A percentile compares a stretch with the other conserved stretches of the same genome.
Conservation (phyloP, 805 yeast species). For the Saccharomycopsis fermentans region DNA sequence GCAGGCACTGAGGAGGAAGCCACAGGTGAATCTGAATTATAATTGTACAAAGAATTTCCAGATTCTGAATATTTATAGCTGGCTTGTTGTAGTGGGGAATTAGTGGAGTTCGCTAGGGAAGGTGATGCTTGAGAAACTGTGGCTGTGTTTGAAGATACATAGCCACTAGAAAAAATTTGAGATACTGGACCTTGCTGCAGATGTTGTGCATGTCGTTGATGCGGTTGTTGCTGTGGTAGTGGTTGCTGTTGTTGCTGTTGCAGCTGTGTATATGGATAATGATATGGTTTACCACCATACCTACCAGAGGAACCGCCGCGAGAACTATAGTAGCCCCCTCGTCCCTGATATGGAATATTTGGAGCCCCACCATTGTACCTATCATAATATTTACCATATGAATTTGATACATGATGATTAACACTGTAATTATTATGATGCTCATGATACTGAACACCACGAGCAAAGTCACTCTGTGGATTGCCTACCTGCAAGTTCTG, state of each 20-base stretch:
- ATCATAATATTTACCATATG: neutral
- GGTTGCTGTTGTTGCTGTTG: neutral
- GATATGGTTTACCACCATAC: neutral
- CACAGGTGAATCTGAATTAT: neutral
- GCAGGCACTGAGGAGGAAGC: neutral
- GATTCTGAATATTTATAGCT: neutral
- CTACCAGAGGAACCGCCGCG: neutral
- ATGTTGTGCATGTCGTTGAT: neutral
- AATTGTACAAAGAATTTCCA: neutral
- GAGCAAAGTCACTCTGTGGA: neutral
- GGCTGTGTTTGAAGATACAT: neutral
- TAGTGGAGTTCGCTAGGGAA: neutral
- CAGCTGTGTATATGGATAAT: neutral
- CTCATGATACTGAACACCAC: neutral
- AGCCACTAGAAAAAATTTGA: neutral
- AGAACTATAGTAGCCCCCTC: neutral
- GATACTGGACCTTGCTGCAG: neutral
- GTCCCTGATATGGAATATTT: neutral
- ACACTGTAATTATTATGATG: neutral
- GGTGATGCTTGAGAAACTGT: neutral
- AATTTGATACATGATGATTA: neutral
- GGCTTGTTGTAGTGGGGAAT: neutral
- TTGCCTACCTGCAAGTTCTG: neutral
- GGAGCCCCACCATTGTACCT: neutral
- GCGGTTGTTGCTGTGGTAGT: neutral